phyloP scores from a whole-genome alignment of 2,329 filamentous ascomycete species.

The Fusarium zealandicum region DNA sequence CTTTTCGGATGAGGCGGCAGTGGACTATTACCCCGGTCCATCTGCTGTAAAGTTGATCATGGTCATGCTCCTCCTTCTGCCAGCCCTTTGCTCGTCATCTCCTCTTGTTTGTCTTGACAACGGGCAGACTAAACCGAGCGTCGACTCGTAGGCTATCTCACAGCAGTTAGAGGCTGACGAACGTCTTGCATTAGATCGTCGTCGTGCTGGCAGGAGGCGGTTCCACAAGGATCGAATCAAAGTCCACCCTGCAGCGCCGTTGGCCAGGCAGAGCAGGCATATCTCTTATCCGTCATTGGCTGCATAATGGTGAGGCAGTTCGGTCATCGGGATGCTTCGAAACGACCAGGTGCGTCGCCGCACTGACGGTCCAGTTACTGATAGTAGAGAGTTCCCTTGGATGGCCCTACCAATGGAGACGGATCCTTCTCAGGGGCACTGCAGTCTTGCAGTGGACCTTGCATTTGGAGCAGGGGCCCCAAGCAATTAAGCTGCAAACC shows the following conservation, averaged over 20 bases:
- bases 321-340: not conserved
- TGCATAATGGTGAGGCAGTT: conserved; percentile 15
- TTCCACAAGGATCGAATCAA: conserved; percentile 11
- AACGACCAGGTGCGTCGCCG: not conserved
- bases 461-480: conserved; percentile 29
- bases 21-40: conserved; percentile 23
- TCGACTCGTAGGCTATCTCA: conserved; percentile 5
- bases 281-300: conserved; percentile 18
- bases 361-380: conserved; percentile 17
- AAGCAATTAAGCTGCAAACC: conserved; percentile 29
- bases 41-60: not conserved
- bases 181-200: conserved; percentile 16
- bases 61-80: conserved; percentile 2
- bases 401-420: conserved; percentile 18
- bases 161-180: not conserved
- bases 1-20: too few relatives aligned
- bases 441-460: conserved; percentile 21
- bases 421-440: conserved; percentile 16
- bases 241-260: conserved; percentile 12
- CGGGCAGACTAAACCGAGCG: conserved; percentile 2
- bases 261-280: conserved; percentile 18
- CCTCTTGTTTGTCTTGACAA: conserved; percentile 20
- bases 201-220: conserved; percentile 9
- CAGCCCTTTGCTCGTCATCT: not conserved
- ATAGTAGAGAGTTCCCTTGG: conserved; percentile 4